Evolutionary conservation across 306 rosid species (phyloP).

Genomic region (Bauhinia variegata): DNA sequence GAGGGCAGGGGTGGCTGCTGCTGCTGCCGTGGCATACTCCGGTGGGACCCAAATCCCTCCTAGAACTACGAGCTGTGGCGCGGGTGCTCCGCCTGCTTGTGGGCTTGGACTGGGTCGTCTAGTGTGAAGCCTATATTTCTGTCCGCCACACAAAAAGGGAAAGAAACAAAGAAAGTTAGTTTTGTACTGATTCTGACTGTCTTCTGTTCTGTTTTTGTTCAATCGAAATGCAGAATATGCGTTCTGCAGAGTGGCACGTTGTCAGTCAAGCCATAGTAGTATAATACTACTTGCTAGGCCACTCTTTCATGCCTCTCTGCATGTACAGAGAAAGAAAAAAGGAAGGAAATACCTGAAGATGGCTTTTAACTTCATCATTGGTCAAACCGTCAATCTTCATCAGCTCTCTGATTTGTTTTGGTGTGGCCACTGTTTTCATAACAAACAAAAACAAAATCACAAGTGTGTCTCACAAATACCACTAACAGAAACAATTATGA

Average conservation of each 20-base stretch:
- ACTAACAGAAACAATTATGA: slow-evolving; percentile 5
- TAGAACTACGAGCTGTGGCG: slow-evolving; percentile 80
- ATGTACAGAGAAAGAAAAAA: slow-evolving; percentile 17
- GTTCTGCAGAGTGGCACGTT: slow-evolving; percentile 35
- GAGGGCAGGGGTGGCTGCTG: slow-evolving; percentile 57
- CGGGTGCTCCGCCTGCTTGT: slow-evolving; percentile 66
- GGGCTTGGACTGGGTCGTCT: slow-evolving; percentile 94
- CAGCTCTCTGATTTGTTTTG: slow-evolving; percentile 96
- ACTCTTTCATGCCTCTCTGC: slow-evolving; percentile 25
- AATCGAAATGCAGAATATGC: slow-evolving; percentile 19
- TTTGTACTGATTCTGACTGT: no score
- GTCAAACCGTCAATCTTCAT: slow-evolving; percentile 99
- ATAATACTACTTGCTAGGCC: slow-evolving; percentile 29
- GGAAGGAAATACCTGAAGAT: slow-evolving; percentile 73
- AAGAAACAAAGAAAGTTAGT: neutral
- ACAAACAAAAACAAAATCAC: neutral
- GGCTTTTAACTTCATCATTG: slow-evolving; percentile 99
- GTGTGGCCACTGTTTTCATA: slow-evolving; percentile 79
- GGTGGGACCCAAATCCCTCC: slow-evolving; percentile 98
- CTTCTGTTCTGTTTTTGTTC: neutral
- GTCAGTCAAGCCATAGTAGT: slow-evolving; percentile 33
- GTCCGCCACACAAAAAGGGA: slow-evolving; percentile 16
- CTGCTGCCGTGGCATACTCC: slow-evolving; percentile 72
- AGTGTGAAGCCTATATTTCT: slow-evolving; percentile 97
- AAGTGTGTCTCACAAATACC: neutral